Conservation (phyloP, 768 basidiomycete genomes). For the Flagelloscypha sp. region DNA sequence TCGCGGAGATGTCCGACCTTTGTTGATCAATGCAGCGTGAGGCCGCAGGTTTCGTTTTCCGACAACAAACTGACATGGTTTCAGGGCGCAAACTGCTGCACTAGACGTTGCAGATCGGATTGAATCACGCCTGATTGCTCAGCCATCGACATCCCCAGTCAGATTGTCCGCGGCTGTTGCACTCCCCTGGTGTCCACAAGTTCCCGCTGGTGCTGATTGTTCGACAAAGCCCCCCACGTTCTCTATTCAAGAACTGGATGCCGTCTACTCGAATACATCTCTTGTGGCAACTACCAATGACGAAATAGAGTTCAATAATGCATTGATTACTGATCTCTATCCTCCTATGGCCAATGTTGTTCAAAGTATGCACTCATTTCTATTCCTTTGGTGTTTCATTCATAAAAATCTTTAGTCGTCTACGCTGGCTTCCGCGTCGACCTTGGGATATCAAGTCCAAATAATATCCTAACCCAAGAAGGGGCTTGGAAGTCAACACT, state of each 20-base stretch:
- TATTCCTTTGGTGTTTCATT: too few relatives aligned
- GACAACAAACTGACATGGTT: too few relatives aligned
- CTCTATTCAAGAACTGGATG: slow-evolving; percentile 10
- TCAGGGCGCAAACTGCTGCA: too few relatives aligned
- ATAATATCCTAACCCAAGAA: slow-evolving; percentile 21
- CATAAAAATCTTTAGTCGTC: too few relatives aligned
- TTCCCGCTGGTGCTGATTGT: slow-evolving; percentile 14
- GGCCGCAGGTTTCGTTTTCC: too few relatives aligned
- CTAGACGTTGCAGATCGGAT: too few relatives aligned
- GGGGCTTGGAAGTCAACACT: slow-evolving; percentile 4
- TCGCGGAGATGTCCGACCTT: too few relatives aligned
- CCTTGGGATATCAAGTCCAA: slow-evolving; percentile 19
- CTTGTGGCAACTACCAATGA: slow-evolving; percentile 1
- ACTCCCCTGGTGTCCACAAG: slow-evolving; percentile 16
- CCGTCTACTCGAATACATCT: slow-evolving; percentile 8
- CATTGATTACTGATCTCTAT: slow-evolving; percentile 4
- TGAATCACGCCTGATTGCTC: too few relatives aligned
- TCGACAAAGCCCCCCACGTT: slow-evolving; percentile 10
- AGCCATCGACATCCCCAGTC: too few relatives aligned
- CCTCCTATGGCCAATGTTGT: slow-evolving; percentile 15
- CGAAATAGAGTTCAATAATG: slow-evolving; percentile 3
- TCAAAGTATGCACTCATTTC: too few relatives aligned
- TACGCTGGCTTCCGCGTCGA: slow-evolving; percentile 21
- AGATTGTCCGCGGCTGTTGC: slow-evolving; percentile 17
- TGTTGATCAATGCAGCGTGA: too few relatives aligned